Base-by-base conservation (phyloP, 2,329 filamentous ascomycete genomes). In the Exophiala sp. region DNA sequence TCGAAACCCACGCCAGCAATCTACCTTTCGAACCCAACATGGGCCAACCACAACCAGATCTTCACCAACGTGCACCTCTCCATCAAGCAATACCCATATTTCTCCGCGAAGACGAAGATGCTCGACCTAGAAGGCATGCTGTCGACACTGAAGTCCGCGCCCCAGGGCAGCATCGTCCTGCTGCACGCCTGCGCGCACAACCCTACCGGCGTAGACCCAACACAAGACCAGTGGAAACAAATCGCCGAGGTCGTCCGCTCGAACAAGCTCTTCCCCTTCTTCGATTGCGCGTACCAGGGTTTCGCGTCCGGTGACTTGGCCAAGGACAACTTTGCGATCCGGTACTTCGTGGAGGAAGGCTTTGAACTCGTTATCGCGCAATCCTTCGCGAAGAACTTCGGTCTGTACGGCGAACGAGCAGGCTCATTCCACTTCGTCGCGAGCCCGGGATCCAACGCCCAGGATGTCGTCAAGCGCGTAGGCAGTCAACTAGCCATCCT, bases 41-140 rank as follows among this genome's bases (percentile, higher is more conserved):
- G 94, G 94, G 91, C 88, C 64, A 99, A 99, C 78, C 94, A 99
- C 84, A 86, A 95, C 77, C 94, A 97, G 74, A 96, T 99, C 79
- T 96, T 99, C 78, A 83, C 79, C 73, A 97, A 97, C 69, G 91
- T 96, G 68, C 80, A 82, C 65, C 78, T 97, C 29, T 76, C 83
- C 33, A 83, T 90, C 65, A 86, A 86, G 63, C 83, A 83, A 62
- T 99, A 99, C 77, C 94, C 92, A 46, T 99, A 99, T 80, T 99
- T 96, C 77, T 86, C 85, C 71, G 84, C 89, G 70, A 71, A 88
- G 69, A 96, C 91, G 62, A 91, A 90, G 71, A 91, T 90, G 46
- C 85, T 99, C 48, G 91, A 97, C 74, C 91, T 96, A 67, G 84
- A 88, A 56, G 92, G 91, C 74, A 91, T 97, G 87, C 84, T 89